Percentiles rank a stretch among this genome's conserved stretches.
These are phyloP conservation scores for Citrus maxima DNA, from an alignment of 345 rosid species.

Conservation along the genomic window DNA sequence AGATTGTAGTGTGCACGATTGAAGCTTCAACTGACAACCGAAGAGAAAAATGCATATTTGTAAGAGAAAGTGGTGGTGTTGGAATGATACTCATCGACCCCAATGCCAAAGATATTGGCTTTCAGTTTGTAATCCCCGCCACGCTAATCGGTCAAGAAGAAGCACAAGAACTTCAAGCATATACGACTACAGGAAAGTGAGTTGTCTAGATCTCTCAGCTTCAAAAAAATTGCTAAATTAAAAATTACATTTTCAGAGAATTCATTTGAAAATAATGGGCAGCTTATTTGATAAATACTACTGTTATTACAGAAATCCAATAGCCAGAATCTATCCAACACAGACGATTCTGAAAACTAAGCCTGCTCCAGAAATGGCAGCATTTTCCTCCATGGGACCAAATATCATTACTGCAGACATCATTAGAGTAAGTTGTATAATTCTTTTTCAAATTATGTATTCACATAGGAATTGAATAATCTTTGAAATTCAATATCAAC, in stretches of 20 bases:
- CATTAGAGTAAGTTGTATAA: slow-evolving; percentile 33
- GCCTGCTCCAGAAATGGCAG: slow-evolving; percentile 42
- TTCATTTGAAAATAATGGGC: neutral
- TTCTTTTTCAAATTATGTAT: neutral
- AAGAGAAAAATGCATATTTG: slow-evolving; percentile 21
- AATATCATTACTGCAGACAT: slow-evolving; percentile 40
- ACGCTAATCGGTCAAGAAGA: slow-evolving; percentile 35
- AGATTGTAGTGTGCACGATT: slow-evolving; percentile 40
- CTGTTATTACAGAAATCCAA: slow-evolving; percentile 27
- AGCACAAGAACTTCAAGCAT: slow-evolving; percentile 39
- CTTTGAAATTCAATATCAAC: neutral
- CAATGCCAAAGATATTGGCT: slow-evolving; percentile 32
- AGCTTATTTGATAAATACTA: neutral
- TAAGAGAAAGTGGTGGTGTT: slow-evolving; percentile 38
- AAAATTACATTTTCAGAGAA: neutral
- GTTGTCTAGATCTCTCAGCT: neutral
- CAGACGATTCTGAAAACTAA: slow-evolving; percentile 27
- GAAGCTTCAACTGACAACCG: slow-evolving; percentile 24
- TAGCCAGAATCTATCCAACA: slow-evolving; percentile 36
- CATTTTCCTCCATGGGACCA: slow-evolving; percentile 48
- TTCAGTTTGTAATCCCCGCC: slow-evolving; percentile 36
- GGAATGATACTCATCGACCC: slow-evolving; percentile 44
- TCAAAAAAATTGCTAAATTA: neutral
- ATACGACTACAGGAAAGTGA: slow-evolving; percentile 35
- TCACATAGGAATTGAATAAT: neutral